A percentile compares a stretch with the other conserved stretches of the same genome.
Conservation (phyloP, 345 rosid species). For the Eucalyptus globulus region DNA sequence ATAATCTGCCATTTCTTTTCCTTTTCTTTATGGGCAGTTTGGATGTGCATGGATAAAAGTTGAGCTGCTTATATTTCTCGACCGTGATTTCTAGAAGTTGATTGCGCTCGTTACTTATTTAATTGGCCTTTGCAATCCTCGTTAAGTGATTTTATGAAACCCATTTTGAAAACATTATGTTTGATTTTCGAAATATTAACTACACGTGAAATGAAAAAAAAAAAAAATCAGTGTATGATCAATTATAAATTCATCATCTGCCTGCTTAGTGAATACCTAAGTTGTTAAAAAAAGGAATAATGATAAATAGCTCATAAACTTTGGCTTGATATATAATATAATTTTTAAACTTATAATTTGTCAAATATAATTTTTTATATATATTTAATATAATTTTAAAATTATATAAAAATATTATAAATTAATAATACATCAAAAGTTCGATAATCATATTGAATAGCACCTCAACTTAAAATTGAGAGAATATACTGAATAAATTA, state of each 20-base stretch:
- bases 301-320: no score
- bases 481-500: no score
- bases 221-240: not conserved
- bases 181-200: not conserved
- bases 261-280: not conserved
- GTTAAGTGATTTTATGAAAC: not conserved
- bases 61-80: not conserved
- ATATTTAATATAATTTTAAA: no score
- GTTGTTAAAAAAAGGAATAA: not conserved
- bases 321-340: no score
- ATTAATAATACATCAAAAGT: no score
- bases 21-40: not conserved
- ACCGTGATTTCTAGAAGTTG: not conserved
- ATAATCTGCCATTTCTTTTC: not conserved
- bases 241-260: not conserved
- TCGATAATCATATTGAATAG: no score
- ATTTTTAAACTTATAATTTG: no score
- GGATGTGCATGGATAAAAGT: not conserved
- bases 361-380: no score
- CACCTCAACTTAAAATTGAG: no score
- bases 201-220: not conserved
- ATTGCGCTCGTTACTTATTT: not conserved
- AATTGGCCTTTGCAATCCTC: not conserved
- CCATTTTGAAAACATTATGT: not conserved
- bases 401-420: no score